These are phyloP conservation scores for Aspergillus flavus DNA, from an alignment of 2,329 filamentous ascomycete species.

Conservation along the genomic window DNA sequence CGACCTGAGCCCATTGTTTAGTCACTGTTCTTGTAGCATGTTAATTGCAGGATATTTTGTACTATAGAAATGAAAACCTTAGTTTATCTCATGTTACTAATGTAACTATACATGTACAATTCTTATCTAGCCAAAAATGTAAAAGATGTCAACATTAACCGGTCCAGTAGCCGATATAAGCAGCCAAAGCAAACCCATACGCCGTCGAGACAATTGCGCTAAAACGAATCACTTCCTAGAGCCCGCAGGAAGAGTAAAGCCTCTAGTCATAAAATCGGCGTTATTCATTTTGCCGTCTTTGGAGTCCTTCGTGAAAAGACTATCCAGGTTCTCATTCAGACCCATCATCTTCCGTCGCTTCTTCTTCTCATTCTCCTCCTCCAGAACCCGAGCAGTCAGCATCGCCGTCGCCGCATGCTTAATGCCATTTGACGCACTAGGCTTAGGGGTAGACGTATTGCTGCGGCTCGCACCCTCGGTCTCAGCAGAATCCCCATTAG, in stretches of 20 bases:
- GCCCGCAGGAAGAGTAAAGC: constrained; percentile 54
- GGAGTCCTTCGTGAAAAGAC: constrained; percentile 53
- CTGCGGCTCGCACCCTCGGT: constrained; percentile 24
- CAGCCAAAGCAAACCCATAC: constrained; percentile 8
- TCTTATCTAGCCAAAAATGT: background rate
- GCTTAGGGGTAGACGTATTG: constrained; percentile 36
- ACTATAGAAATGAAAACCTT: constrained; percentile 24
- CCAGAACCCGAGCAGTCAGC: constrained; percentile 81
- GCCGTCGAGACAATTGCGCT: background rate
- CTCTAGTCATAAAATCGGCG: constrained; percentile 62
- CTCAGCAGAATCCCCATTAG: constrained; percentile 36
- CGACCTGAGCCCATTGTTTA: constrained; percentile 1
- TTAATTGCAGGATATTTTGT: constrained; percentile 23
- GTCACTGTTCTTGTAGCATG: constrained; percentile 25
- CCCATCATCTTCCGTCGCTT: constrained; percentile 74
- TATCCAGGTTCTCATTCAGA: constrained; percentile 59
- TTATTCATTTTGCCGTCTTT: constrained; percentile 47
- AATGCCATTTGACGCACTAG: constrained; percentile 61
- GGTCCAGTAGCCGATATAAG: constrained; percentile 14
- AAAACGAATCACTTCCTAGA: constrained; percentile 37
- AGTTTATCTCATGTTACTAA: constrained; percentile 6
- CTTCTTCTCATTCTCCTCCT: constrained; percentile 80
- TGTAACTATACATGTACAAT: constrained; percentile 12
- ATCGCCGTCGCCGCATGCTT: constrained; percentile 86
- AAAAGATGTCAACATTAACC: background rate